Conservation (phyloP, 441 rosid genomes). For the Populus hybrid region DNA sequence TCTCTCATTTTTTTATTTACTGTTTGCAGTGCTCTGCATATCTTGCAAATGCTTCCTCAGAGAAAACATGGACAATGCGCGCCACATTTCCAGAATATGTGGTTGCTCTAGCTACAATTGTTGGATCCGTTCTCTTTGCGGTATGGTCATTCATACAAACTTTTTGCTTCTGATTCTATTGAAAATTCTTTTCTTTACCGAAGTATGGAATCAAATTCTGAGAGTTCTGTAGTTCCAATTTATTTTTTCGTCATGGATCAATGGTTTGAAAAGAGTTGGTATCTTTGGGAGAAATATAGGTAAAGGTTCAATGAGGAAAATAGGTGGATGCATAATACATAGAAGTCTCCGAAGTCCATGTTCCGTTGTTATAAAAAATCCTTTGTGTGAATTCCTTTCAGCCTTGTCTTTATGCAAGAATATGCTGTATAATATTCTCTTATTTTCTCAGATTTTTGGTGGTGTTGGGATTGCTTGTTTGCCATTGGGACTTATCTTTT, state of each 20-base stretch:
- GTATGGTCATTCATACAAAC: slow-evolving; percentile 39
- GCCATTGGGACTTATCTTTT: slow-evolving; percentile 89
- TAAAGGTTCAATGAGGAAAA: not conserved
- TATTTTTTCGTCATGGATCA: not conserved
- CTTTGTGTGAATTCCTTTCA: not conserved
- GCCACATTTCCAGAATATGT: slow-evolving; percentile 95
- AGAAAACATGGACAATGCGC: slow-evolving; percentile 96
- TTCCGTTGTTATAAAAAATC: not conserved
- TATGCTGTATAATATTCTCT: slow-evolving; percentile 12
- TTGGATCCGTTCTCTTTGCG: slow-evolving; percentile 96
- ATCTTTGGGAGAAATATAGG: not conserved
- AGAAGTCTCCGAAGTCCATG: not conserved
- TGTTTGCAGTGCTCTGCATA: slow-evolving; percentile 81
- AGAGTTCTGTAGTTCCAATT: not conserved
- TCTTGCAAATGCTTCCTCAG: slow-evolving; percentile 68
- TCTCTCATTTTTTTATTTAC: slow-evolving; percentile 1
- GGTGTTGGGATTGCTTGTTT: slow-evolving; percentile 97
- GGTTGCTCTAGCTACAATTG: slow-evolving; percentile 97
- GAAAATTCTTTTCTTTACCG: not conserved
- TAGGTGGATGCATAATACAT: not conserved
- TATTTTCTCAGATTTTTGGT: slow-evolving; percentile 75
- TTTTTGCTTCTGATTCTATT: slow-evolving; percentile 3
- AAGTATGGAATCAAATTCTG: not conserved
- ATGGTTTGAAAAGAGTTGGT: not conserved
- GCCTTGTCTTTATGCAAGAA: not conserved